Base-by-base conservation (phyloP, 805 yeast species). In the Sungouiella thailandica region DNA sequence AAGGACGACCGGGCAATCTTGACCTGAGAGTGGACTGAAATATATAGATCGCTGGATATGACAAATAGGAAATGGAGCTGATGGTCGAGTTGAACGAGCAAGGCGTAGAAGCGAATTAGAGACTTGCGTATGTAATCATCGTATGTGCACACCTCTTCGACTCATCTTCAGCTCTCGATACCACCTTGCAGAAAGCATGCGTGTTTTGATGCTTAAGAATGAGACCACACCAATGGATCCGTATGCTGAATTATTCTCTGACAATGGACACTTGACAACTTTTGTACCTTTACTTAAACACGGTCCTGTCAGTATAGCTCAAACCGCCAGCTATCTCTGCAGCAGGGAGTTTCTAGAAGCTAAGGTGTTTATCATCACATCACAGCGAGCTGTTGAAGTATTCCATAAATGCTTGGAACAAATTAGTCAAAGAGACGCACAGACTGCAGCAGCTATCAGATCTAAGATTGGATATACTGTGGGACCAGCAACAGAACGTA, bases 321-420 rank as follows among this genome's bases (percentile, higher is more conserved):
- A 58, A 10, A 70, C 83, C 3, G 50, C 67, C 3, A 41, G 48
- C 0, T 68, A 70, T 32, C 58, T 87, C 8, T 49, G 49, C 2
- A 65, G 76, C 4, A 49, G 50, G 0, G 62, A 59, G 7, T 77
- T 74, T 40, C 39, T 72, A 1, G 46, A 57, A 0, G 61, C 68
- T 18, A 67, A 70, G 25, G 73, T 79, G 0, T 57, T 87, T 23
- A 81, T 90, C 7, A 78, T 90, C 4, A 89, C 97, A 0, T 83
- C 95, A 2, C 97, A 90, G 53, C 58, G 97, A 44, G 95, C 96
- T 2, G 95, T 89, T 0, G 96, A 89, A 46, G 80, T 86, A 4
- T 57, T 87, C 9, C 74, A 73, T 40, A 62, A 64, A 24, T 53
- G 73, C 10, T 58, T 80, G 5, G 40, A 44, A 0, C 37, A 38